These are phyloP conservation scores for Phlegmacium glaucopus DNA, from an alignment of 768 basidiomycete genomes.

Conservation along the genomic window DNA sequence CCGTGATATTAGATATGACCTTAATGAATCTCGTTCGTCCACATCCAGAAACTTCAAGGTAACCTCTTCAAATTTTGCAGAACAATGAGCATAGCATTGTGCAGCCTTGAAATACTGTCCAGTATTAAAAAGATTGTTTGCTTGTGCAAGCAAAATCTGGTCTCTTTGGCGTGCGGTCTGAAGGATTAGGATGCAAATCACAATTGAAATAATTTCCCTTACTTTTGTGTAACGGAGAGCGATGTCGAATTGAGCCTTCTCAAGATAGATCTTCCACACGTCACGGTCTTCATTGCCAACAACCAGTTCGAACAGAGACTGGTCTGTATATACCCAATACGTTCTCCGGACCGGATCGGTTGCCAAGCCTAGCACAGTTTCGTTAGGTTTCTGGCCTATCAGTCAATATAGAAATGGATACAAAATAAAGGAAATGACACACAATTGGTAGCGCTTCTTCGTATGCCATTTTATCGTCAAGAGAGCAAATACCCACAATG, in stretches of 20 bases:
- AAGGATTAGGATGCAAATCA: constrained; percentile 1
- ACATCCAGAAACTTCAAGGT: constrained; percentile 86
- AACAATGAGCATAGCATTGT: constrained; percentile 87
- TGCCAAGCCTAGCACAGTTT: constrained; percentile 69
- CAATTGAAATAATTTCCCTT: constrained; percentile 10
- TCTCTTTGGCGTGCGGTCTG: constrained; percentile 90
- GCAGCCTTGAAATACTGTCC: constrained; percentile 89
- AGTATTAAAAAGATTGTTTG: constrained; percentile 71
- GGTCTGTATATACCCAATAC: constrained; percentile 91
- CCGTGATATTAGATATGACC: constrained; percentile 85
- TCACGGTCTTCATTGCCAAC: constrained; percentile 88
- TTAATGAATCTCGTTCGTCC: constrained; percentile 84
- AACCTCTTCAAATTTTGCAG: constrained; percentile 88
- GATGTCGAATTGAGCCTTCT: constrained; percentile 70
- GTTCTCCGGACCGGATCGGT: constrained; percentile 87
- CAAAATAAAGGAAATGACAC: constrained; percentile 19
- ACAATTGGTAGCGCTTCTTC: constrained; percentile 84
- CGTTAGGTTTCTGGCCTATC: constrained; percentile 61
- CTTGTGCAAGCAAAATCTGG: constrained; percentile 79
- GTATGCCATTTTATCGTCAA: constrained; percentile 80
- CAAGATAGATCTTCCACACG: constrained; percentile 90
- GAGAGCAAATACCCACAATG: constrained; percentile 70
- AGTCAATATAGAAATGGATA: neutral
- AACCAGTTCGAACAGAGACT: constrained; percentile 84
- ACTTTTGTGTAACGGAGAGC: constrained; percentile 86